Base-by-base conservation (phyloP, 2,329 filamentous ascomycete species). In the Cordyceps farinosa region DNA sequence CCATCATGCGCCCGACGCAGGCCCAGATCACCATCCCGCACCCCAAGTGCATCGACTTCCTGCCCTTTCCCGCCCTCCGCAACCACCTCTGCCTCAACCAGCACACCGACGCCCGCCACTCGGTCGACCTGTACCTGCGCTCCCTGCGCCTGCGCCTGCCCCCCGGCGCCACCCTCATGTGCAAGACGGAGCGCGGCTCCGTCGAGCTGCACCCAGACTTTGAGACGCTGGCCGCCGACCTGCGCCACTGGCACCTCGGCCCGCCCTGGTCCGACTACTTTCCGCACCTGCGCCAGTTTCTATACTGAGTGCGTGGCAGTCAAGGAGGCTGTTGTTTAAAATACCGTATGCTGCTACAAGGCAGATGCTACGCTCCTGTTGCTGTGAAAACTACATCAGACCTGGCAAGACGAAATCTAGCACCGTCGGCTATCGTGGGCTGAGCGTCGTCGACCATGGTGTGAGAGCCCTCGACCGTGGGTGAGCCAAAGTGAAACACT, bases 251-350 rank as follows among this genome's bases (percentile, higher is more conserved):
- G 70, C 44, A 65, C 5, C 36, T 71, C 22, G 66, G 66, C 0
- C 53, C 68, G 11, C 69, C 68, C 6, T 71, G 66, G 66, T 38
- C 66, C 11, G 69, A 70, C 22, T 53, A 57, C 4, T 71, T 71
- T 62, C 69, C 69, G 0, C 65, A 68, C 32, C 40, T 71, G 45
- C 42, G 52, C 1, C 52, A 50, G 30, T 63, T 56, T 51, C n/a
- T 52, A 8, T 61, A 45, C 38, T 53, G 36, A 45, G n/a, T 22
- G 17, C n/a, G n/a, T n/a, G 36, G 17, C 2, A 9, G n/a, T 22
- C n/a, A 22, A 22, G 22, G 1, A 22, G 22, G 22, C 22, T 22
- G 22, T 22, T 22, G 22, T 22, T 22, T 22, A 22, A 22, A 22
- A 22, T 22, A 22, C 22, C 22, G 22, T 22, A 22, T 22, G 22